Evolutionary conservation across 176 grass and related monocot genomes (phyloP), one percentile per base, ranked within the genome.

Genomic region (Raddia guianensis): DNA sequence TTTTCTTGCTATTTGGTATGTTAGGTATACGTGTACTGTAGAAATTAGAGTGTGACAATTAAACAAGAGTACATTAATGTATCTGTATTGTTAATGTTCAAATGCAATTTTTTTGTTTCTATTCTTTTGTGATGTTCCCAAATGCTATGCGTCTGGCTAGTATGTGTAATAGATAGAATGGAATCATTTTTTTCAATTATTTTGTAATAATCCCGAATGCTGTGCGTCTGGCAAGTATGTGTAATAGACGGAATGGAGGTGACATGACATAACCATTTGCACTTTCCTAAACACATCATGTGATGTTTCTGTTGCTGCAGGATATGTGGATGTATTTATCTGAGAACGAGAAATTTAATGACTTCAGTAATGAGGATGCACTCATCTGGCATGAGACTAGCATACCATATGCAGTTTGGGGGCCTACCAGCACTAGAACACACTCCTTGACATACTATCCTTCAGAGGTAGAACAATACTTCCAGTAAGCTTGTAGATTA

Each of bases 241-340:
- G 18, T 65, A 61, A 8, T 75, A 55, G 66, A 83, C 16, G 54
- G 9, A 62, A 55, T 50, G 46, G 33, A 45, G 19, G 50, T 63
- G n/a, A 20, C 58, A 72, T 0, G 3, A 3, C 79, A 56, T 16
- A 9, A 53, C 49, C 6, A 45, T 63, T 74, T 42, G 32, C 37
- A 2, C 70, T 51, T 72, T 82, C 5, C 66, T 87, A 66, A 80
- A 47, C 66, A 51, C 13, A 62, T 83, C 2, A 13, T 49, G n/a
- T 80, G 65, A 9, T 86, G 73, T 33, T 67, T 60, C 12, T 87
- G 8, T 70, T 88, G 66, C 74, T 81, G 60, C 87, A 99, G 97
- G 97, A 99, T 82, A 96, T 99, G 97, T 99, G 97, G 97, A 81
- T 99, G 54, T 99, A 99, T 91, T 88, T 99, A 65, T 91, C 97